Percentiles rank a stretch among this genome's conserved stretches.
phyloP scores from a whole-genome alignment of 2,329 filamentous ascomycete genomes.

The Penicillium oxalicum region DNA sequence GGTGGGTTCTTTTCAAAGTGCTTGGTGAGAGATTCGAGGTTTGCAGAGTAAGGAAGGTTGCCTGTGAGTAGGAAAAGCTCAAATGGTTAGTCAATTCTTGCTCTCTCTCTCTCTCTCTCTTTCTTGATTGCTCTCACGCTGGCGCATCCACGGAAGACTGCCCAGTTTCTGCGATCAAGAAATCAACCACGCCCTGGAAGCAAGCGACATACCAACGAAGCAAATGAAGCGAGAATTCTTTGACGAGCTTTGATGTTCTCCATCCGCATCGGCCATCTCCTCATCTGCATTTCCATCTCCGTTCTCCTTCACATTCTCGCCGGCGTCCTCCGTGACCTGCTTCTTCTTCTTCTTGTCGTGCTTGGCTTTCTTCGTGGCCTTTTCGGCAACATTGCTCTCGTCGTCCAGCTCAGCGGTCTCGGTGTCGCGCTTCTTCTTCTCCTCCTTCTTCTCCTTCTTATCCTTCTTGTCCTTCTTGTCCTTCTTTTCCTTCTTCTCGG shows the following conservation, averaged over 20 bases:
- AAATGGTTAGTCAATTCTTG: not conserved
- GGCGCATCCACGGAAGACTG: not conserved
- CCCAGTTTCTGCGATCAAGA: no score
- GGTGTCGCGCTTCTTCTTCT: constrained; percentile 15
- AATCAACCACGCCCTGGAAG: no score
- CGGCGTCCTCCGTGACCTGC: constrained; percentile 7
- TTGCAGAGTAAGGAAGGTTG: constrained; percentile 84
- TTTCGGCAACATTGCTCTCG: constrained; percentile 1
- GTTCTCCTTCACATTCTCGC: constrained; percentile 2
- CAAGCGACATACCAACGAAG: constrained; percentile 57
- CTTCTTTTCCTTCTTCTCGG: constrained; percentile 12
- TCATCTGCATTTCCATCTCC: not conserved
- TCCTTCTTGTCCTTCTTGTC: constrained; percentile 12
- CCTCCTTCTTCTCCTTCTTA: constrained; percentile 7
- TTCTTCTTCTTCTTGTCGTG: constrained; percentile 22
- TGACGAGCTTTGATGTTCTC: constrained; percentile 12
- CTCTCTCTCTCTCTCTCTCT: not conserved
- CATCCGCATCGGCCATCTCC: not conserved
- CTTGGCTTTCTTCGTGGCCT: constrained; percentile 19
- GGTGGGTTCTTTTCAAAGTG: constrained; percentile 77
- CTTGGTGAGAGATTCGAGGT: constrained; percentile 57
- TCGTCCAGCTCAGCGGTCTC: constrained; percentile 8
- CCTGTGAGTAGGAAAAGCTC: constrained; percentile 42
- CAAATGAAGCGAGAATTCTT: constrained; percentile 62
- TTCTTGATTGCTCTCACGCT: no score